Evolutionary conservation across 2,329 filamentous ascomycete genomes (phyloP), one percentile per base, ranked within the genome.

Genomic region (Aureobasidium sp.): DNA sequence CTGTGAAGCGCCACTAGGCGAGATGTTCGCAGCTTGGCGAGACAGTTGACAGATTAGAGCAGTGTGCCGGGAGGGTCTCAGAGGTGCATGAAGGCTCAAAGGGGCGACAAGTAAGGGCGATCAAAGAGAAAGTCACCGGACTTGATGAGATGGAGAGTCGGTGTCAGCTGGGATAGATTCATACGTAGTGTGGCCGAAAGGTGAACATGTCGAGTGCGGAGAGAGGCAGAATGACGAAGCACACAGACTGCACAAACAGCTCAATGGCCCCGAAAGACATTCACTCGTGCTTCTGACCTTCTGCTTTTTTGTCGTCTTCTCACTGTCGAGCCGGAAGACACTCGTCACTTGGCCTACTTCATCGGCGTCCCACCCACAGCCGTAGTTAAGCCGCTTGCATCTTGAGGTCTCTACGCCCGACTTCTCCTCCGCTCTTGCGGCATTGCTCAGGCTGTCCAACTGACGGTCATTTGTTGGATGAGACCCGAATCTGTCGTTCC

Each of bases 321-420:
- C 4, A 21, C 41, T 14, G 12, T 45, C 29, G 41, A 34, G 27
- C 41, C 32, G 19, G 22, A 45, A 27, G 19, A 34, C 19, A 7
- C 41, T 21, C 27, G 41, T 45, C 29, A 5, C 17, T 32, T 24
- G 29, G 29, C 27, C 32, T 14, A 14, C 32, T 37, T 22, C 34
- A 19, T 22, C 44, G 14, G 44, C 32, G 17, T 35, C 19, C n/a
- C 22, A 29, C 34, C n/a, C 34, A 49, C 45, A 49, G 34, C 45
- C 45, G 45, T 12, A 49, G 45, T 49, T 49, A 25, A 49, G 34
- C 45, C 45, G 45, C 24, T 39, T 39, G 32, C 39, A 14, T 49
- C 32, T 49, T 48, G 44, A 48, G 45, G 45, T 49, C 45, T 39
- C 45, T 49, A 49, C 45, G 22, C 45, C 22, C 25, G 10, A 29